A percentile compares a stretch with the other conserved stretches of the same genome.
Conservation (phyloP, 345 rosid species). For the Brassica napus region DNA sequence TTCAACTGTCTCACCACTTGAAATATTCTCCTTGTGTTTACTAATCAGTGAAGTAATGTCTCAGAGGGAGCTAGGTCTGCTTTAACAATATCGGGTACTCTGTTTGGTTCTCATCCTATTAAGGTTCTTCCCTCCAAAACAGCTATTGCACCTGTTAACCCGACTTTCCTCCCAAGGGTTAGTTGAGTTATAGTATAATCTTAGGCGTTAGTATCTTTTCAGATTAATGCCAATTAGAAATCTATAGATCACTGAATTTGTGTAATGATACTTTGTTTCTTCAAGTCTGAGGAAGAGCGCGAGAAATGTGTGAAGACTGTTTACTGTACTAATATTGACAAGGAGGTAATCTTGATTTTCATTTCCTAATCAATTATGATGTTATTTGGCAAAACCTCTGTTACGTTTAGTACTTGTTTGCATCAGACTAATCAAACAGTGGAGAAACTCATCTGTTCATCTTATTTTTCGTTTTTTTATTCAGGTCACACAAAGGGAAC, state of each 20-base stretch:
- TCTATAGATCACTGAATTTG: not conserved
- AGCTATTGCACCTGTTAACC: conserved; percentile 50
- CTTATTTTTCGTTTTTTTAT: conserved; percentile 9
- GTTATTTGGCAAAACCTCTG: not conserved
- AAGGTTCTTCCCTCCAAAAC: conserved; percentile 88
- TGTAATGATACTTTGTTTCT: not conserved
- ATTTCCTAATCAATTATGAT: conserved; percentile 9
- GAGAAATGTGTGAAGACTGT: conserved; percentile 89
- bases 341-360: conserved; percentile 50
- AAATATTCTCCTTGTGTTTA: not conserved
- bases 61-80: conserved; percentile 85
- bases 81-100: conserved; percentile 70
- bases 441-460: not conserved
- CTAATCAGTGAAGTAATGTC: conserved; percentile 33
- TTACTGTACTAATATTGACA: conserved; percentile 91
- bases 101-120: conserved; percentile 81
- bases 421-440: not conserved
- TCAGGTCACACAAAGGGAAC: conserved; percentile 70
- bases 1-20: conserved; percentile 7
- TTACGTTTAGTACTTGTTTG: not conserved
- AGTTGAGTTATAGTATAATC: conserved; percentile 25
- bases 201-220: not conserved
- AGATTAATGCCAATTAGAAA: not conserved
- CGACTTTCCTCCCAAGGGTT: conserved; percentile 75
- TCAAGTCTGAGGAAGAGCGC: conserved; percentile 84